These are phyloP conservation scores for Pyrus hybrid DNA, from an alignment of 331 rosid genomes.

Conservation along the genomic window DNA sequence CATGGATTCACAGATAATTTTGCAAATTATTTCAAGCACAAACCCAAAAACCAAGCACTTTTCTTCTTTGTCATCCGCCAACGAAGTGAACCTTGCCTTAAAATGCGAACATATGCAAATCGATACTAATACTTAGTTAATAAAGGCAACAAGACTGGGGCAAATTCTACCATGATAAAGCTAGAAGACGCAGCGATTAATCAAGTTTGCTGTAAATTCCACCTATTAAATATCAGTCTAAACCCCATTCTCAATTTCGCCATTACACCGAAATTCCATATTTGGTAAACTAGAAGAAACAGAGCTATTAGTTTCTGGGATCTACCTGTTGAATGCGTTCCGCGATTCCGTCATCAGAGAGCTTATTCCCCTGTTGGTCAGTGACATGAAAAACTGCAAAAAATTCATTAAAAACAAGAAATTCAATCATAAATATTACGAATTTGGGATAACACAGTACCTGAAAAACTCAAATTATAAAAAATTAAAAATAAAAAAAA, in stretches of 20 bases:
- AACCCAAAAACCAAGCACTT: background rate
- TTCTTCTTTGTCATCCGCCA: slow-evolving; percentile 4
- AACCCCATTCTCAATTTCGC: slow-evolving; percentile 1
- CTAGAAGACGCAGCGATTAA: background rate
- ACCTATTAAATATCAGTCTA: background rate
- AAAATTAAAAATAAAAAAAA: background rate
- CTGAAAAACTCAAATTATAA: background rate
- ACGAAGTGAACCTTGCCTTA: background rate
- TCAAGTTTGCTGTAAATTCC: background rate
- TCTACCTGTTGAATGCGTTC: slow-evolving; percentile 92
- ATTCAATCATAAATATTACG: background rate
- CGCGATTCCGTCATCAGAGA: slow-evolving; percentile 59
- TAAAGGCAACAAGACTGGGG: background rate
- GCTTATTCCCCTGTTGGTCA: slow-evolving; percentile 75
- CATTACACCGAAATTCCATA: background rate
- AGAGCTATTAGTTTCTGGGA: slow-evolving; percentile 11
- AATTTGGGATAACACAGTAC: background rate
- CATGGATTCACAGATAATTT: slow-evolving; percentile 1
- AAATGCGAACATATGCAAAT: background rate
- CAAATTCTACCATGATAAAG: background rate
- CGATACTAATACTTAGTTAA: background rate
- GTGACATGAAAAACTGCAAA: slow-evolving; percentile 79
- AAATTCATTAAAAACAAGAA: slow-evolving; percentile 1
- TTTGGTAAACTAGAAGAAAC: background rate
- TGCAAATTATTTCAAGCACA: background rate